These are phyloP conservation scores for Escovopsis sp. DNA, from an alignment of 2,329 filamentous ascomycete genomes.

Conservation along the genomic window DNA sequence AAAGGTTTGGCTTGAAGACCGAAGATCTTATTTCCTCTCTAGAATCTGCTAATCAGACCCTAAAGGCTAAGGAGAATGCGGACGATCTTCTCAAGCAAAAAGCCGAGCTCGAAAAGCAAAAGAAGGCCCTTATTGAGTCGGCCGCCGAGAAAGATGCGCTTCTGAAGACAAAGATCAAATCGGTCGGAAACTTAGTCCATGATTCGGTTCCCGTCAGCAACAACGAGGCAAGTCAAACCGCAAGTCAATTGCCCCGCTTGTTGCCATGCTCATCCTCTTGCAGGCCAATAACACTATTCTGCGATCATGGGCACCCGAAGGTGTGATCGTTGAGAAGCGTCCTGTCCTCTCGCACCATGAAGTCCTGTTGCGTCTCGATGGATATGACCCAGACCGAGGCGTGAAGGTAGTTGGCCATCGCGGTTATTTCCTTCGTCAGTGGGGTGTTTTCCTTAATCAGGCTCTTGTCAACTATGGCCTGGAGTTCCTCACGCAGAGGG, in stretches of 20 bases:
- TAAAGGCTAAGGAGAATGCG: constrained; percentile 70
- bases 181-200: constrained; percentile 62
- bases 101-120: constrained; percentile 60
- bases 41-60: neutral
- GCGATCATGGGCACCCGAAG: constrained; percentile 68
- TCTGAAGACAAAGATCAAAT: constrained; percentile 65
- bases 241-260: neutral
- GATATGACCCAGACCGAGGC: constrained; percentile 84
- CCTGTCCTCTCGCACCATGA: constrained; percentile 84
- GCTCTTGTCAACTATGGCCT: constrained; percentile 91
- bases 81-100: constrained; percentile 69
- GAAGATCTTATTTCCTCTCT: neutral
- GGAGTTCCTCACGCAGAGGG: constrained; percentile 69
- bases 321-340: constrained; percentile 58
- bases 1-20: constrained; percentile 40
- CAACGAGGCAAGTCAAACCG: constrained; percentile 45
- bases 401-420: constrained; percentile 90
- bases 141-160: constrained; percentile 61
- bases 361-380: constrained; percentile 73
- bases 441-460: constrained; percentile 83
- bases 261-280: neutral
- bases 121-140: constrained; percentile 62
- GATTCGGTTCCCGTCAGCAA: constrained; percentile 70
- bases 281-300: constrained; percentile 67
- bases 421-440: constrained; percentile 82